phyloP scores from a whole-genome alignment of 306 rosid species.

The Rosa persica region DNA sequence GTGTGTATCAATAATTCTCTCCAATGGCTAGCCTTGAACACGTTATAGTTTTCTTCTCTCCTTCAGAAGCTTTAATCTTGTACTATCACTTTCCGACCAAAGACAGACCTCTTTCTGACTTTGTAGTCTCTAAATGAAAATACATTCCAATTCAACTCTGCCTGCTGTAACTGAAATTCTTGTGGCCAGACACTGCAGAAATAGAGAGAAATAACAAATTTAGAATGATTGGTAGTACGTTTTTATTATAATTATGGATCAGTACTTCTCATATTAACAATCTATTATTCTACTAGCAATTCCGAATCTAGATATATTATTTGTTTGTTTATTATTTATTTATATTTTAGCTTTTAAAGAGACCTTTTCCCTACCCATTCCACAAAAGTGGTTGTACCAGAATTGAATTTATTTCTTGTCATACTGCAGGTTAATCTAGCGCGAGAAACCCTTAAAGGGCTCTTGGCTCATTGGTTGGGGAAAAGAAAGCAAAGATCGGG shows the following conservation, averaged over 20 bases:
- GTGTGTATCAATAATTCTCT: not conserved
- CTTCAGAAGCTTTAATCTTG: not conserved
- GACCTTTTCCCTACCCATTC: not conserved
- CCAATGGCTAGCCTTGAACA: not conserved
- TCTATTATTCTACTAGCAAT: not conserved
- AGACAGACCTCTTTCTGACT: not conserved
- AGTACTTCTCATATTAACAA: not conserved
- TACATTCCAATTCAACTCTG: not conserved
- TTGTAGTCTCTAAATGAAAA: not conserved
- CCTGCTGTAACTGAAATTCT: not conserved
- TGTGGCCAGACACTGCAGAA: not conserved
- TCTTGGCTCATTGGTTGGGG: slow-evolving; percentile 82
- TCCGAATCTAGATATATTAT: not conserved
- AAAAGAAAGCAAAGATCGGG: slow-evolving; percentile 81
- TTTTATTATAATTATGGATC: not conserved
- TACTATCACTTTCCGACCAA: not conserved
- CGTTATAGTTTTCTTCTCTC: not conserved
- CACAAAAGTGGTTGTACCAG: not conserved
- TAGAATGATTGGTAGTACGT: not conserved
- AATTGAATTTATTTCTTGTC: not conserved
- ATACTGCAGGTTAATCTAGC: slow-evolving; percentile 84
- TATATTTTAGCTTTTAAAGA: not conserved
- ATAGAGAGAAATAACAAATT: not conserved
- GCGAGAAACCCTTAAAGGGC: slow-evolving; percentile 96
- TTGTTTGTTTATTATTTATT: too few relatives aligned